These are phyloP conservation scores for Dioscorea dumetorum DNA, from an alignment of 106 monocot species.

Conservation along the genomic window DNA sequence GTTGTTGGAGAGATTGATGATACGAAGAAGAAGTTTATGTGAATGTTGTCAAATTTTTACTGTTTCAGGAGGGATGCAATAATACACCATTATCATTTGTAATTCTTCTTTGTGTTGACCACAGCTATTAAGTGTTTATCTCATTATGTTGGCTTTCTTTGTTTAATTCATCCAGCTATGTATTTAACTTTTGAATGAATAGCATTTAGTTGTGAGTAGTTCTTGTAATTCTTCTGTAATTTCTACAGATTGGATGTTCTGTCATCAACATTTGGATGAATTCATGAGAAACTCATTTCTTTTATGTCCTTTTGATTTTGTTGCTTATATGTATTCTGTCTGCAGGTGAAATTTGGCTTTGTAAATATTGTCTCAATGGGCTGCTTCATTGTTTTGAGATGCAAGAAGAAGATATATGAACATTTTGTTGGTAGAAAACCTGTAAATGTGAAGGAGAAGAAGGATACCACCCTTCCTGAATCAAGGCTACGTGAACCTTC, in stretches of 20 bases:
- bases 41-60: not conserved
- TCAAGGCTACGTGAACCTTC: conserved; percentile 48
- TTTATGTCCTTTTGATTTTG: not conserved
- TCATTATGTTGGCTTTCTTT: not conserved
- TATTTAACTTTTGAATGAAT: not conserved
- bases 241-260: not conserved
- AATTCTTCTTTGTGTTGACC: not conserved
- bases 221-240: not conserved
- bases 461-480: conserved; percentile 48
- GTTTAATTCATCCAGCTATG: too few species aligned
- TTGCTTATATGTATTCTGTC: not conserved
- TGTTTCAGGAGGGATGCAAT: not conserved
- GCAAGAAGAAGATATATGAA: conserved; percentile 59
- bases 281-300: not conserved
- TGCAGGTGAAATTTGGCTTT: conserved; percentile 10
- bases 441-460: conserved; percentile 15
- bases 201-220: not conserved
- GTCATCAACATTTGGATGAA: not conserved
- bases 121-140: not conserved
- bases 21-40: not conserved
- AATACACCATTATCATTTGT: not conserved
- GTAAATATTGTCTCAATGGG: conserved; percentile 43
- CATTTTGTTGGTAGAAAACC: conserved; percentile 19
- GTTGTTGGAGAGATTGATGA: too few species aligned
- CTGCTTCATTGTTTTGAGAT: conserved; percentile 65